These are phyloP conservation scores for Dendrobium catenatum DNA, from an alignment of 106 monocot genomes.

Conservation along the genomic window DNA sequence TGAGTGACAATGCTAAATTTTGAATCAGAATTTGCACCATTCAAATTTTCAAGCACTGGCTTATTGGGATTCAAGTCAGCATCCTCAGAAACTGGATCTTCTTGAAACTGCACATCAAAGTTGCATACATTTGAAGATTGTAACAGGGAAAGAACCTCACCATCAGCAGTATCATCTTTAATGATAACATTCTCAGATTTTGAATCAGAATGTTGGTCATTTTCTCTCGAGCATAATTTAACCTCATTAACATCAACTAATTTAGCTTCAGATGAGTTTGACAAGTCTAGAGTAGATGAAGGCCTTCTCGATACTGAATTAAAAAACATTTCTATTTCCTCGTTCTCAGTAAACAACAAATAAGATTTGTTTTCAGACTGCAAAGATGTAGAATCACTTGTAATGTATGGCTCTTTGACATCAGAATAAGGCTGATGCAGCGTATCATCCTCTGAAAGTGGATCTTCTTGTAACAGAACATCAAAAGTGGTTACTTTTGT, in stretches of 20 bases:
- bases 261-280: conserved; percentile 8
- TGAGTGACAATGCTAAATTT: background rate
- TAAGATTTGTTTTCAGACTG: conserved; percentile 1
- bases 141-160: background rate
- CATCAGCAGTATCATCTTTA: background rate
- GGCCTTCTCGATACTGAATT: conserved; percentile 9
- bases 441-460: conserved; percentile 13
- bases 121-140: background rate
- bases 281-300: conserved; percentile 6
- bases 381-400: conserved; percentile 2
- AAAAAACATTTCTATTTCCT: conserved; percentile 1
- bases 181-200: conserved; percentile 4
- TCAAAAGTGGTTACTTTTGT: conserved; percentile 11
- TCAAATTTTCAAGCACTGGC: background rate
- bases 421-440: conserved; percentile 9
- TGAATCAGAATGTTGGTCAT: conserved; percentile 18
- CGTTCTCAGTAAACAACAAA: background rate
- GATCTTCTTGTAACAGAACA: conserved; percentile 21
- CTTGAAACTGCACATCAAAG: conserved; percentile 3
- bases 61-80: background rate
- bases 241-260: background rate
- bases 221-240: conserved; percentile 13
- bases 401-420: conserved; percentile 10
- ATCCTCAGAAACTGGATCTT: conserved; percentile 1
- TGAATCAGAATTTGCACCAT: conserved; percentile 6